Conservation (phyloP, 305 asterid species). For the Fraxinus ornus region DNA sequence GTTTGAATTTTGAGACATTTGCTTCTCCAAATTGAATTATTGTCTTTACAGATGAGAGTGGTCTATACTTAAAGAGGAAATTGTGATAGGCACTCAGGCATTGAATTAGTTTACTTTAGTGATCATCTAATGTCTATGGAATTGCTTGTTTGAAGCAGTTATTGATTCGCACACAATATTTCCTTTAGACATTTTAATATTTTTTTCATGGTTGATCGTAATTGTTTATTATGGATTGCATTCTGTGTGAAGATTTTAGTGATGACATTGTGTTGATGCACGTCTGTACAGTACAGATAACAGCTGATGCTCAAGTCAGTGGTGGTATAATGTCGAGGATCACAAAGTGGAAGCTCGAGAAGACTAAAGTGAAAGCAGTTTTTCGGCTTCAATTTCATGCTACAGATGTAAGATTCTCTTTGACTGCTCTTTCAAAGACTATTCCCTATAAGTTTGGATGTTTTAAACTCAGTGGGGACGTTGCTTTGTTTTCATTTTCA, state of each 20-base stretch:
- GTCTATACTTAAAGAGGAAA: conserved; percentile 14
- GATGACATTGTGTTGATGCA: conserved; percentile 19
- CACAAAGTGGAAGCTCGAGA: conserved; percentile 98
- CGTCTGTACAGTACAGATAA: conserved; percentile 2
- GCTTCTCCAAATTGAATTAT: not conserved
- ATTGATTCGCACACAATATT: not conserved
- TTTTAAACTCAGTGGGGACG: conserved; percentile 6
- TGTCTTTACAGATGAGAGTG: conserved; percentile 1
- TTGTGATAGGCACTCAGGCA: conserved; percentile 16
- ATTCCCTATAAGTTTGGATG: not conserved
- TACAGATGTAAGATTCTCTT: conserved; percentile 65
- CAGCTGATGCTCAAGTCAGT: conserved; percentile 48
- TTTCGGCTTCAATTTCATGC: conserved; percentile 99
- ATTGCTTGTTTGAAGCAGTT: conserved; percentile 2
- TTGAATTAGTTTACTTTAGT: not conserved
- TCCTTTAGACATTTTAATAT: not conserved
- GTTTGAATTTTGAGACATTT: conserved; percentile 9
- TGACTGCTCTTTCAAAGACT: not conserved
- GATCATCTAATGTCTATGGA: not conserved
- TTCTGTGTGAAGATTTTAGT: conserved; percentile 23
- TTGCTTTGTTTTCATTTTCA: not conserved
- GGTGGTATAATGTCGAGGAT: conserved; percentile 73
- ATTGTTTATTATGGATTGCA: conserved; percentile 7
- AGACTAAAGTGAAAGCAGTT: conserved; percentile 94
- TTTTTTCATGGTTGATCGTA: not conserved